Evolutionary conservation across 2,329 filamentous ascomycete genomes (phyloP).

Genomic region (Aspergillus arachidicola): DNA sequence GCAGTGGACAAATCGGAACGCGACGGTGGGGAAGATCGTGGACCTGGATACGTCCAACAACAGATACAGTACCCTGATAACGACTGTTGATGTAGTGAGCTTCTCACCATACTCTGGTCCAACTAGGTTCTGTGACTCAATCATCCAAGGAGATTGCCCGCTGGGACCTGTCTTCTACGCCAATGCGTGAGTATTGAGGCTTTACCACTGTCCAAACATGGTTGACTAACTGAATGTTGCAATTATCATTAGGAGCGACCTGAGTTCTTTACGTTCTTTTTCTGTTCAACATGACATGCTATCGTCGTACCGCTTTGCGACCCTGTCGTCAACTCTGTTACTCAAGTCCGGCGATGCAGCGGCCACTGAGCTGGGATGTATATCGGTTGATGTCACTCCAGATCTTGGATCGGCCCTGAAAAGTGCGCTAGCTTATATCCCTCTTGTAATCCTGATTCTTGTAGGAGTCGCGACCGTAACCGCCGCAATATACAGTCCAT

Average conservation of each 20-base stretch:
- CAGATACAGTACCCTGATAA: conserved; percentile 72
- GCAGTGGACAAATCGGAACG: conserved; percentile 63
- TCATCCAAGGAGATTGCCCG: conserved; percentile 69
- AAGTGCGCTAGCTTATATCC: conserved; percentile 73
- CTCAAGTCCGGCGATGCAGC: conserved; percentile 73
- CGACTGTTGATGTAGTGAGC: conserved; percentile 72
- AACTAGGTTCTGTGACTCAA: conserved; percentile 67
- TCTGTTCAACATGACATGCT: conserved; percentile 72
- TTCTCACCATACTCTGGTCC: conserved; percentile 68
- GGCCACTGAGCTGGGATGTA: conserved; percentile 71
- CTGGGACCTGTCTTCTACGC: conserved; percentile 70
- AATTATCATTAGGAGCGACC: conserved; percentile 44
- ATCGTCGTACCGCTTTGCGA: conserved; percentile 84
- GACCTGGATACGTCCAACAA: conserved; percentile 60
- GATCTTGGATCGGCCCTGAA: conserved; percentile 71
- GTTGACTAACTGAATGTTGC: conserved; percentile 6
- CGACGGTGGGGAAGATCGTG: conserved; percentile 75
- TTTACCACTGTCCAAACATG: background rate
- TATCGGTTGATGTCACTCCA: conserved; percentile 81
- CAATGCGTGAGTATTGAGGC: conserved; percentile 48
- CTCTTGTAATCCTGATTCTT: conserved; percentile 74
- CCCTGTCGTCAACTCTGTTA: conserved; percentile 72
- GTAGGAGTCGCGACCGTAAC: conserved; percentile 81
- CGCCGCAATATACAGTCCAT: conserved; percentile 86
- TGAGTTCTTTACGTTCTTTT: conserved; percentile 67